These are phyloP conservation scores for Suillus alpinus DNA, from an alignment of 768 basidiomycete species.

Conservation along the genomic window DNA sequence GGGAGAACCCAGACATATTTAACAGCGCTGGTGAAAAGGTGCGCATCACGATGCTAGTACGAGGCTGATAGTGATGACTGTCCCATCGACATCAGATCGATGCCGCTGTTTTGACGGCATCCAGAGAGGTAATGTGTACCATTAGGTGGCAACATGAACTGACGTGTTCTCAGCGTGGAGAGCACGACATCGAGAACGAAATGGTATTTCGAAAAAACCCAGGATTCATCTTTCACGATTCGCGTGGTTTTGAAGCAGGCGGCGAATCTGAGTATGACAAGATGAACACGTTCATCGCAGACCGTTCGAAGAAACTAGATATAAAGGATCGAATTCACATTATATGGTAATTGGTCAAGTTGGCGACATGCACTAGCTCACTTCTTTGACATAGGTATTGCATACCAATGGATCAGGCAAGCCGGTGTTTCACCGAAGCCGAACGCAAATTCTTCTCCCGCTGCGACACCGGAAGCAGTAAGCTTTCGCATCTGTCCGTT, in stretches of 20 bases:
- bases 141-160: not conserved
- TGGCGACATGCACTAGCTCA: not conserved
- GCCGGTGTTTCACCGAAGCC: slow-evolving; percentile 23
- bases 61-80: not conserved
- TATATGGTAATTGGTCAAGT: slow-evolving; percentile 31
- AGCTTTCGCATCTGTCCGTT: not conserved
- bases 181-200: slow-evolving; percentile 31
- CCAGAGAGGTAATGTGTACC: not conserved
- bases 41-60: no score
- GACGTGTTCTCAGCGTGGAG: slow-evolving; percentile 16
- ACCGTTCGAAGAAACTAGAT: slow-evolving; percentile 15
- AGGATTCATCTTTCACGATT: slow-evolving; percentile 30
- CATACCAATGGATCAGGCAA: slow-evolving; percentile 25
- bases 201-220: slow-evolving; percentile 30
- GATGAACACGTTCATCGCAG: slow-evolving; percentile 30
- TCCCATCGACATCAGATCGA: slow-evolving; percentile 2
- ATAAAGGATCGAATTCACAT: slow-evolving; percentile 33
- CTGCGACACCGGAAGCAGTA: slow-evolving; percentile 10
- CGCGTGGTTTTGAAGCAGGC: slow-evolving; percentile 37
- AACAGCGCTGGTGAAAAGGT: not conserved
- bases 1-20: not conserved
- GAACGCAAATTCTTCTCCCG: slow-evolving; percentile 23
- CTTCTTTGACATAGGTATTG: slow-evolving; percentile 35
- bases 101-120: not conserved
- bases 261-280: slow-evolving; percentile 23